phyloP scores from a whole-genome alignment of 768 basidiomycete genomes.

The Peribolospora kevripleyi region DNA sequence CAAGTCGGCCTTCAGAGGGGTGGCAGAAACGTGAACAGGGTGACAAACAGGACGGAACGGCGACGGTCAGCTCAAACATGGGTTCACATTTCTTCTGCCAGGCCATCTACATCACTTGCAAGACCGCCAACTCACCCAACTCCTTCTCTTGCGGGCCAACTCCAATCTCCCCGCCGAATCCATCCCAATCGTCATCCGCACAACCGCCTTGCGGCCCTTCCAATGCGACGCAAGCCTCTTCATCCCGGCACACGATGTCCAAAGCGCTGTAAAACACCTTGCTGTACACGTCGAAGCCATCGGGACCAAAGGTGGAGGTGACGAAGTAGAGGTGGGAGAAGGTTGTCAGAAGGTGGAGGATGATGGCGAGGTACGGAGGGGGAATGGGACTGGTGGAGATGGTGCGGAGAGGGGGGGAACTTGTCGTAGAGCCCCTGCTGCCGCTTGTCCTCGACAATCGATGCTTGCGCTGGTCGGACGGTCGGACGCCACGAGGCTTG shows the following conservation, averaged over 20 bases:
- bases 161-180: slow-evolving; percentile 1
- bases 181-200: slow-evolving; percentile 6
- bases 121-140: slow-evolving; percentile 9
- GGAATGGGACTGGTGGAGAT: slow-evolving; percentile 4
- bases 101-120: slow-evolving; percentile 1
- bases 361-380: neutral
- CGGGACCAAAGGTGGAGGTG: slow-evolving; percentile 50
- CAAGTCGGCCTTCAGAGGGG: neutral
- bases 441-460: too few relatives aligned
- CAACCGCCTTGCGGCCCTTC: slow-evolving; percentile 20
- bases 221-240: neutral
- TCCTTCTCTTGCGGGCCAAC: slow-evolving; percentile 6
- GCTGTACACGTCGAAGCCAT: slow-evolving; percentile 46
- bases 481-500: neutral
- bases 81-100: neutral
- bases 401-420: slow-evolving; percentile 19
- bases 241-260: slow-evolving; percentile 36
- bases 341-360: slow-evolving; percentile 28
- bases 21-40: too few relatives aligned
- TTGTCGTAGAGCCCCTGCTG: neutral
- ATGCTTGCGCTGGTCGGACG: too few relatives aligned
- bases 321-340: slow-evolving; percentile 50
- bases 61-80: slow-evolving; percentile 3
- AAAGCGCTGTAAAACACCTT: slow-evolving; percentile 51
- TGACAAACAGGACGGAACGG: neutral